Percentiles rank a stretch among this genome's conserved stretches.
phyloP scores from a whole-genome alignment of 2,329 filamentous ascomycete species.

The Phaeosphaeria sp. region DNA sequence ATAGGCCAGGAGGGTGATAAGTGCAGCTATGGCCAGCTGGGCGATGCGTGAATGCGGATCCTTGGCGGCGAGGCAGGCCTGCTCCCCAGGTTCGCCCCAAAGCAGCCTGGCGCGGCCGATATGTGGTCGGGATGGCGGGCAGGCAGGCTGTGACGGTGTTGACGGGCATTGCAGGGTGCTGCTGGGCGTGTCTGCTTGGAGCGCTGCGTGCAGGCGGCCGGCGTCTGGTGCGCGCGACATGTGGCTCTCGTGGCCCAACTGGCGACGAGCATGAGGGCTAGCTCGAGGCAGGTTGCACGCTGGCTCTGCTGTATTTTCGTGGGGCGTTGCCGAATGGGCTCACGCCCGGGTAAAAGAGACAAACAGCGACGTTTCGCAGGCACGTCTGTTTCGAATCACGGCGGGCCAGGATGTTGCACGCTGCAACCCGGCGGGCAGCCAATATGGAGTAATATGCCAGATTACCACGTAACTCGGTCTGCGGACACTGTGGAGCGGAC shows the following conservation, averaged over 20 bases:
- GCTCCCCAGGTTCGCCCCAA: conserved; percentile 24
- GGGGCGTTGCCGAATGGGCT: conserved; percentile 39
- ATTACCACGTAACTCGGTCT: conserved; percentile 41
- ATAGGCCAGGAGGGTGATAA: conserved; percentile 28
- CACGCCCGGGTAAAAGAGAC: conserved; percentile 42
- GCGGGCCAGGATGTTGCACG: conserved; percentile 36
- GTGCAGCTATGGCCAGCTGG: conserved; percentile 24
- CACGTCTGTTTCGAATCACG: conserved; percentile 41
- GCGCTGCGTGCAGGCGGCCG: conserved; percentile 29
- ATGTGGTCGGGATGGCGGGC: conserved; percentile 13
- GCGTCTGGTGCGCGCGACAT: conserved; percentile 19
- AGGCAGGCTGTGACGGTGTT: conserved; percentile 18
- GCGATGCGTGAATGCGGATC: conserved; percentile 35
- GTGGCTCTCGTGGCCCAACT: conserved; percentile 24
- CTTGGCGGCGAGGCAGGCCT: conserved; percentile 30
- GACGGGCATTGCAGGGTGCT: conserved; percentile 21
- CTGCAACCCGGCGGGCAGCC: conserved; percentile 32
- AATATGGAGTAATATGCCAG: conserved; percentile 45
- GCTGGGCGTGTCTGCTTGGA: conserved; percentile 20
- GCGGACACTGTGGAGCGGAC: conserved; percentile 26
- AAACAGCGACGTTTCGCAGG: conserved; percentile 44
- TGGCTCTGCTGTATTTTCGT: conserved; percentile 35
- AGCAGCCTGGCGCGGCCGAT: conserved; percentile 24
- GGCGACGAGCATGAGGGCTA: conserved; percentile 12
- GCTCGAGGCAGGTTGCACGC: conserved; percentile 11